A percentile compares a stretch with the other conserved stretches of the same genome.
Evolutionary conservation across 2,329 filamentous ascomycete genomes (phyloP).

Genomic region (Fusarium annulatum): DNA sequence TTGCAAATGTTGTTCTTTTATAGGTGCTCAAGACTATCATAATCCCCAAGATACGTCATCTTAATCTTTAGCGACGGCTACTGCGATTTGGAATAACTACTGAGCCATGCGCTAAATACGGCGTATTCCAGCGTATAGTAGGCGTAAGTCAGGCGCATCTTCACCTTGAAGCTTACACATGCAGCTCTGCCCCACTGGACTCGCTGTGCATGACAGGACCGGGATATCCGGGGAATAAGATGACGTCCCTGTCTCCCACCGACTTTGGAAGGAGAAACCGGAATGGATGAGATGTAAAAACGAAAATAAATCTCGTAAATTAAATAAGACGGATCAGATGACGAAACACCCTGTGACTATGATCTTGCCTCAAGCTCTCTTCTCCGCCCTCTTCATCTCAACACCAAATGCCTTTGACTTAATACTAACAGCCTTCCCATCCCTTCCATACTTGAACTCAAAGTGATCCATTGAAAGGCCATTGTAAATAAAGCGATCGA

Average conservation of each 20-base stretch:
- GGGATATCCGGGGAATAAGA: neutral
- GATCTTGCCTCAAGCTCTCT: neutral
- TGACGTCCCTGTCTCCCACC: too few species aligned
- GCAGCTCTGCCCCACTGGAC: neutral
- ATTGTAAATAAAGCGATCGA: conserved; percentile 8
- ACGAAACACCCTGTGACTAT: rapidly evolving
- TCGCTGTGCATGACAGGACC: neutral
- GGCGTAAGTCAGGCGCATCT: neutral
- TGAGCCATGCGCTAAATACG: rapidly evolving
- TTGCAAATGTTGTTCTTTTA: neutral
- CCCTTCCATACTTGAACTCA: neutral
- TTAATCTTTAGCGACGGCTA: rapidly evolving
- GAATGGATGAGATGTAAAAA: too few species aligned
- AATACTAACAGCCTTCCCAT: neutral
- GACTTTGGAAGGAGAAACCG: too few species aligned
- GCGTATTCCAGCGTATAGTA: neutral
- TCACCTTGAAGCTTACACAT: neutral
- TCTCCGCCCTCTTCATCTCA: neutral
- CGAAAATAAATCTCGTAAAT: rapidly evolving
- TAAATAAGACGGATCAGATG: rapidly evolving
- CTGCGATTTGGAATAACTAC: rapidly evolving
- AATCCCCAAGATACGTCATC: neutral
- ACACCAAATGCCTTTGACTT: conserved; percentile 4
- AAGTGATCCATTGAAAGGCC: conserved; percentile 4
- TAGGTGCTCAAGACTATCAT: rapidly evolving